Evolutionary conservation across 768 basidiomycete species (phyloP).

Genomic region (Sistotremastrum niveocremeum): DNA sequence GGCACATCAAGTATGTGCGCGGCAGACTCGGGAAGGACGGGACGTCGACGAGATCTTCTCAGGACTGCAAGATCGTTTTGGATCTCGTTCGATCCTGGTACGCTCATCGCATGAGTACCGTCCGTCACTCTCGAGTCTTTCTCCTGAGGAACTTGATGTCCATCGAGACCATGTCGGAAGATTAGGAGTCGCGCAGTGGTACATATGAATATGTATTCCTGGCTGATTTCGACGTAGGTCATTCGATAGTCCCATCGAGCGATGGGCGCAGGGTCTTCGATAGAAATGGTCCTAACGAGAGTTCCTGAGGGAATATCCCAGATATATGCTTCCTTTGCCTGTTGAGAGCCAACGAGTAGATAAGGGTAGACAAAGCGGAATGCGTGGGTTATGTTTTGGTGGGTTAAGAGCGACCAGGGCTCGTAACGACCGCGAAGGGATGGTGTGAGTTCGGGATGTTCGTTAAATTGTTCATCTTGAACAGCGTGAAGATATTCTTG

Average conservation of each 20-base stretch:
- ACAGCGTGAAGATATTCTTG: slow-evolving; percentile 9
- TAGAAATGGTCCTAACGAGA: slow-evolving; percentile 32
- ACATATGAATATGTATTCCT: slow-evolving; percentile 46
- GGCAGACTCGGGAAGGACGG: background rate
- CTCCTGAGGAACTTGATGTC: slow-evolving; percentile 20
- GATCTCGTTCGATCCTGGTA: background rate
- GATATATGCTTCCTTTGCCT: slow-evolving; percentile 30
- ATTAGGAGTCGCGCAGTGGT: slow-evolving; percentile 34
- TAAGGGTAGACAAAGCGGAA: slow-evolving; percentile 60
- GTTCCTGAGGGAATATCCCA: slow-evolving; percentile 47
- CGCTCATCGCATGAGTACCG: slow-evolving; percentile 1
- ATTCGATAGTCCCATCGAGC: slow-evolving; percentile 16
- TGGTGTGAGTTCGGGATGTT: background rate
- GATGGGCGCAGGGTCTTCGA: slow-evolving; percentile 1
- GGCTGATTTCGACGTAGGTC: slow-evolving; percentile 53
- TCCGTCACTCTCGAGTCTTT: slow-evolving; percentile 32
- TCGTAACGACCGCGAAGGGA: slow-evolving; percentile 36
- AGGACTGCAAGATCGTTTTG: no score
- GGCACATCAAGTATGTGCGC: background rate
- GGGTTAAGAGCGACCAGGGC: slow-evolving; percentile 44
- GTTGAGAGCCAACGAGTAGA: slow-evolving; percentile 34
- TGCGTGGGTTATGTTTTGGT: slow-evolving; percentile 33
- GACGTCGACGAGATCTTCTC: background rate
- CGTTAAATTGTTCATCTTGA: slow-evolving; percentile 6
- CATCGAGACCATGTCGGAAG: slow-evolving; percentile 17